These are phyloP conservation scores for Pleurotus ostreatus DNA, from an alignment of 768 basidiomycete species.

Conservation along the genomic window DNA sequence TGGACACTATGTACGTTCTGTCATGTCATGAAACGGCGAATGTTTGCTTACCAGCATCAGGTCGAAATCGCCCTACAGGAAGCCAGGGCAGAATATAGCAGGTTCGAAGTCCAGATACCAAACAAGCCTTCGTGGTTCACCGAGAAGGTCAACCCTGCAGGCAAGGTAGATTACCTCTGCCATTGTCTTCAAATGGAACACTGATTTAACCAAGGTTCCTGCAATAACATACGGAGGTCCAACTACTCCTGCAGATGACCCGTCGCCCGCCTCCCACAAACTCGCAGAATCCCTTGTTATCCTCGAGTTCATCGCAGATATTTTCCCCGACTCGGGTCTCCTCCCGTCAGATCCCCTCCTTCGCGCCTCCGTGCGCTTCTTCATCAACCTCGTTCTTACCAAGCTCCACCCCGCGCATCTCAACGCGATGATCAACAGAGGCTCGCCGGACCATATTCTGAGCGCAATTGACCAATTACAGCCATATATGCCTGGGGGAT, in stretches of 20 bases:
- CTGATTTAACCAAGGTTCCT: background rate
- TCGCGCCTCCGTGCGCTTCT: background rate
- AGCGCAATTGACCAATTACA: background rate
- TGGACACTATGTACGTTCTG: no score
- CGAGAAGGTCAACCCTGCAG: background rate
- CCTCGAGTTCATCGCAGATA: background rate
- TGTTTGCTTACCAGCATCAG: background rate
- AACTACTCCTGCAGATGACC: background rate
- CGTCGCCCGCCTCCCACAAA: background rate
- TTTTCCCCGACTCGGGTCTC: background rate
- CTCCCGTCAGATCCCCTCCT: background rate
- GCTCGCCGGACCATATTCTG: background rate
- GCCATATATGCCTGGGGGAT: background rate
- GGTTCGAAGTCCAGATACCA: background rate
- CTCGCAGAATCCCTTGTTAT: background rate
- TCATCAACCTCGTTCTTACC: background rate
- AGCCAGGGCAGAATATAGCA: background rate
- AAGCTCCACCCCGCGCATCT: background rate
- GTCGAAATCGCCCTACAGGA: constrained; percentile 2
- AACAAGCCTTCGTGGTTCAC: constrained; percentile 5
- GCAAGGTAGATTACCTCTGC: background rate
- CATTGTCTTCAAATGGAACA: background rate
- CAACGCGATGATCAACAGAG: background rate
- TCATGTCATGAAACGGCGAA: no score
- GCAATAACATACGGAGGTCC: constrained; percentile 3